Conservation (phyloP, 192 early-diverging fungal species). For the Coemansia sp. region DNA sequence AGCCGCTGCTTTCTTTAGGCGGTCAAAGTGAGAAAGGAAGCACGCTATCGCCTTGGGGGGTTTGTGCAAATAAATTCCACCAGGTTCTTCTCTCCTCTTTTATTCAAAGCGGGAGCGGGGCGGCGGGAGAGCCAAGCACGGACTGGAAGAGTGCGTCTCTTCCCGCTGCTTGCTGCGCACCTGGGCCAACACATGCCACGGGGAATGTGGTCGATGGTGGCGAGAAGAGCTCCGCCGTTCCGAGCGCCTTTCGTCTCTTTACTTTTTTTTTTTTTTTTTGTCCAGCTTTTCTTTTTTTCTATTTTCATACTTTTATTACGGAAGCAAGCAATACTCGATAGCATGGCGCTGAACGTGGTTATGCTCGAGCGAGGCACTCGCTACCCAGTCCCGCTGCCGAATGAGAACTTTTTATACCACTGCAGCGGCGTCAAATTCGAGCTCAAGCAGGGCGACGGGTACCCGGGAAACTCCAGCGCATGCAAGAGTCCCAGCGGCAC, state of each 20-base stretch:
- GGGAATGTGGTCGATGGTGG: background rate
- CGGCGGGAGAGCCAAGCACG: background rate
- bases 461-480: conserved; percentile 31
- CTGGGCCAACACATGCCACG: background rate
- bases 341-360: conserved; percentile 47
- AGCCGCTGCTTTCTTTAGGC: conserved; percentile 52
- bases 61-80: background rate
- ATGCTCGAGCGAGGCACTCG: conserved; percentile 45
- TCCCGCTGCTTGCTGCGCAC: too few relatives aligned
- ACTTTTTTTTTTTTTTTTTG: background rate
- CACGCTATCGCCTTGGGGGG: background rate
- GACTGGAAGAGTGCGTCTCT: background rate
- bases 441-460: conserved; percentile 38
- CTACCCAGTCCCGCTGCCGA: conserved; percentile 44
- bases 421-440: conserved; percentile 54
- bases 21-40: conserved; percentile 25
- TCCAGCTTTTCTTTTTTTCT: background rate
- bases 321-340: background rate
- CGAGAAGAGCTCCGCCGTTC: background rate
- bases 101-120: background rate
- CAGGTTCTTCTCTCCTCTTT: background rate
- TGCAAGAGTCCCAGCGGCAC: conserved; percentile 31
- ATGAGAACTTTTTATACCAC: conserved; percentile 55
- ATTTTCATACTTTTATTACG: background rate
- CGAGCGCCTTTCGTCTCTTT: background rate